Conservation (phyloP, 2,329 filamentous ascomycete species). For the Ramularia endophylla region DNA sequence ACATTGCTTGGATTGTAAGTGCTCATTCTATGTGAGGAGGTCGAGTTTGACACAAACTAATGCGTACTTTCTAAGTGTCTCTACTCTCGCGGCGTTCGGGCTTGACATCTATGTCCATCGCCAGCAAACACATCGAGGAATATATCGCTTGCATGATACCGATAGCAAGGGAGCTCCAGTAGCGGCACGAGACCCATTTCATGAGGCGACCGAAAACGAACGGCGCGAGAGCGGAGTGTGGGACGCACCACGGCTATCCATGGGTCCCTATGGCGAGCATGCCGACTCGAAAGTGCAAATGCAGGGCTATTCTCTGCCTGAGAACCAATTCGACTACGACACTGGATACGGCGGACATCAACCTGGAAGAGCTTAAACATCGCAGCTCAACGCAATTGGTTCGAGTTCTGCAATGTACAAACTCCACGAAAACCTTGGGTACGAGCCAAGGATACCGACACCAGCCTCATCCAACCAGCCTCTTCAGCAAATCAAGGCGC, state of each 20-base stretch:
- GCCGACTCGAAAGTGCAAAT: slow-evolving; percentile 9
- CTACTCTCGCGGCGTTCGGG: slow-evolving; percentile 42
- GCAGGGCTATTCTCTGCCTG: slow-evolving; percentile 37
- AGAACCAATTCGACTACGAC: slow-evolving; percentile 40
- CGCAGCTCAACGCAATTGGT: too few species aligned
- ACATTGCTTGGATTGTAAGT: slow-evolving; percentile 42
- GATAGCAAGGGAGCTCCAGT: slow-evolving; percentile 26
- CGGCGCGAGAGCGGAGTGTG: slow-evolving; percentile 28
- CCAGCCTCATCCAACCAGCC: too few species aligned
- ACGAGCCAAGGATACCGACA: too few species aligned
- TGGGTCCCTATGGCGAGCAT: slow-evolving; percentile 26
- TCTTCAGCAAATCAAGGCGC: too few species aligned
- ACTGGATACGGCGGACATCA: slow-evolving; percentile 34
- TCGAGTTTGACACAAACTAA: background rate
- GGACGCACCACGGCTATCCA: slow-evolving; percentile 25
- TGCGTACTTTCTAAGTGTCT: slow-evolving; percentile 27
- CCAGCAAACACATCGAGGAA: slow-evolving; percentile 40
- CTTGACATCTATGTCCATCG: slow-evolving; percentile 48
- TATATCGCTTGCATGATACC: slow-evolving; percentile 44
- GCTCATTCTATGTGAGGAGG: slow-evolving; percentile 3
- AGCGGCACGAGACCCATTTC: slow-evolving; percentile 23
- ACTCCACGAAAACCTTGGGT: too few species aligned
- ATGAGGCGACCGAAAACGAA: slow-evolving; percentile 16
- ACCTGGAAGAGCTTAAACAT: too few species aligned
- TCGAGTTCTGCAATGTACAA: too few species aligned